phyloP scores from a whole-genome alignment of 768 basidiomycete genomes.

The Amanita pallidorosea region DNA sequence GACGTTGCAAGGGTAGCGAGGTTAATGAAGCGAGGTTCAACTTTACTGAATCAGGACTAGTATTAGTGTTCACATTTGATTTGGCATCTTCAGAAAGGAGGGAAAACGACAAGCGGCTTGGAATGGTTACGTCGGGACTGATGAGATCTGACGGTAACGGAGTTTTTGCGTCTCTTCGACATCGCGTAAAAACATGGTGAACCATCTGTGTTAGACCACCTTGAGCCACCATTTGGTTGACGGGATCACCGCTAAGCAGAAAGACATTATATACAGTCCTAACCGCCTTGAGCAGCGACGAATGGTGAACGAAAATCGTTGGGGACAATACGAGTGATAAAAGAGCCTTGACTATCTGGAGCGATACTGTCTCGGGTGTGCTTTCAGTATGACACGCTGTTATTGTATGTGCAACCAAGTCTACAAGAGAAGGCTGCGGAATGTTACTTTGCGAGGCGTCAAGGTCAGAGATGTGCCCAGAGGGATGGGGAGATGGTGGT shows the following conservation, averaged over 20 bases:
- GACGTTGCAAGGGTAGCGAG: constrained; percentile 2
- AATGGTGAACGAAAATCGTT: constrained; percentile 86
- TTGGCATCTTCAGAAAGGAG: constrained; percentile 2
- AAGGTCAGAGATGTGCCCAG: constrained; percentile 27
- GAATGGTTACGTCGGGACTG: background rate
- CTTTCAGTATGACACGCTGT: constrained; percentile 84
- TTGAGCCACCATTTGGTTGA: constrained; percentile 97
- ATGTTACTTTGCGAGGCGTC: constrained; percentile 35
- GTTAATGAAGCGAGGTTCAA: background rate
- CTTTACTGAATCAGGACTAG: background rate
- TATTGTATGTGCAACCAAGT: constrained; percentile 90
- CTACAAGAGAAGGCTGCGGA: constrained; percentile 71
- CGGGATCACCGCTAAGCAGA: constrained; percentile 76
- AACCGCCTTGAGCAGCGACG: constrained; percentile 89
- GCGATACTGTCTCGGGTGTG: constrained; percentile 82
- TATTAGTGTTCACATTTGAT: background rate
- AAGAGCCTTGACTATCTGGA: constrained; percentile 95
- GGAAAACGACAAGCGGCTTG: constrained; percentile 8
- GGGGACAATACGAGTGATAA: constrained; percentile 83
- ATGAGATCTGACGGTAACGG: constrained; percentile 7
- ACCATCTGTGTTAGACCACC: constrained; percentile 98
- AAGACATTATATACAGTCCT: constrained; percentile 99
- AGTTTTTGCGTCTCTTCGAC: constrained; percentile 24
- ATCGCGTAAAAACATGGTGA: constrained; percentile 88
- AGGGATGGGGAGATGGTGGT: constrained; percentile 58